phyloP scores from a whole-genome alignment of 805 yeast species.

The Ogataea paraovalis region DNA sequence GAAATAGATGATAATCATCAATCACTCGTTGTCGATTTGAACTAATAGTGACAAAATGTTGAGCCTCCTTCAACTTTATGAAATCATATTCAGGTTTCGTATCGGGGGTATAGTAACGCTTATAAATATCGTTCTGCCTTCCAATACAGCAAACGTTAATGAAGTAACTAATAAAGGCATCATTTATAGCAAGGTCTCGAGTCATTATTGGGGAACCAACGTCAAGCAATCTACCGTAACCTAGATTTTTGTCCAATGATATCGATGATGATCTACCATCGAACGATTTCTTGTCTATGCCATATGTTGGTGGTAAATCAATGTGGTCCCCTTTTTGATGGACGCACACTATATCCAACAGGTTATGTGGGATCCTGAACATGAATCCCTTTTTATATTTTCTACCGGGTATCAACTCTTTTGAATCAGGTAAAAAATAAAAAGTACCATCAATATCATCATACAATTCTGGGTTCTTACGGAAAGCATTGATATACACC shows the following conservation, averaged over 20 bases:
- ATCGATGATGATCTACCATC: conserved; percentile 23
- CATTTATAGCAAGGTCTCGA: conserved; percentile 41
- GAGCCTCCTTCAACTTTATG: conserved; percentile 20
- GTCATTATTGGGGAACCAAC: conserved; percentile 52
- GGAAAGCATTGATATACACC: conserved; percentile 5
- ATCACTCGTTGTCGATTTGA: no score
- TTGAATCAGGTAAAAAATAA: conserved; percentile 41
- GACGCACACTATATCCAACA: conserved; percentile 51
- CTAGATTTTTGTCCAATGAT: conserved; percentile 37
- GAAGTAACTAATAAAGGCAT: conserved; percentile 44
- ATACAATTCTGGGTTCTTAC: no score
- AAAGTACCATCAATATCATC: conserved; percentile 14
- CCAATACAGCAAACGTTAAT: conserved; percentile 56
- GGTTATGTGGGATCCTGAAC: conserved; percentile 49
- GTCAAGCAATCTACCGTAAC: conserved; percentile 50
- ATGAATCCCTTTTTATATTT: conserved; percentile 53
- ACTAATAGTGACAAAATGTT: conserved; percentile 21
- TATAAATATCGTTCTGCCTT: conserved; percentile 30
- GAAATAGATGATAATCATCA: no score
- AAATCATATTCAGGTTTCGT: conserved; percentile 24
- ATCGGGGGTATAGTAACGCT: conserved; percentile 16
- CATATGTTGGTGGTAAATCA: conserved; percentile 39
- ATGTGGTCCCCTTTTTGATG: conserved; percentile 35
- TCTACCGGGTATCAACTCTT: conserved; percentile 42
- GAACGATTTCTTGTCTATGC: conserved; percentile 29